Conservation (phyloP, 371 early-diverging fungal species). For the Phascolomyces articulosus region DNA sequence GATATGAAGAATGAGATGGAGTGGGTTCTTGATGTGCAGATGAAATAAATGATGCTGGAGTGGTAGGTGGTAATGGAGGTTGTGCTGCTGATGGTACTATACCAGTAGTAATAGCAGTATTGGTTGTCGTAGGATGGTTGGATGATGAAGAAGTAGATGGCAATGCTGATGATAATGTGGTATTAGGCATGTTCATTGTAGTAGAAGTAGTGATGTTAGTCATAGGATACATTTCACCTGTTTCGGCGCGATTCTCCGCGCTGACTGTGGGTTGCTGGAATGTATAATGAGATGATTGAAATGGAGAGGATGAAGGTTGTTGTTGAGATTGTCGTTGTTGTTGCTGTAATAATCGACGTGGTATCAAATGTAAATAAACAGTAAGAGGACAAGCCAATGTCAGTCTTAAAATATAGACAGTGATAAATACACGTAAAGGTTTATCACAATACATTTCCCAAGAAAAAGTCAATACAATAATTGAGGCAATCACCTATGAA, state of each 20-base stretch:
- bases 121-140: background rate
- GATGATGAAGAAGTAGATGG: conserved; percentile 13
- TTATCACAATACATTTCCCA: conserved; percentile 55
- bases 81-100: too few relatives aligned
- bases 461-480: conserved; percentile 41
- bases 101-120: conserved; percentile 7
- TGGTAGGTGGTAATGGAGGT: background rate
- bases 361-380: conserved; percentile 47
- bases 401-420: conserved; percentile 46
- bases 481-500: conserved; percentile 32
- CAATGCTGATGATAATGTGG: background rate
- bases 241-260: conserved; percentile 21
- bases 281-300: background rate
- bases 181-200: conserved; percentile 13
- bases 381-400: conserved; percentile 41
- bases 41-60: conserved; percentile 1
- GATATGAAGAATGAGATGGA: background rate
- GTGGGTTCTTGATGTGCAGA: background rate
- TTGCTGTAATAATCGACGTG: conserved; percentile 33
- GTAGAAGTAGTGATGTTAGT: background rate
- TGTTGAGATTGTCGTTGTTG: conserved; percentile 5
- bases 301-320: background rate
- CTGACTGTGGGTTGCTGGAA: background rate
- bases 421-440: conserved; percentile 45
- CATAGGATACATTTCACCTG: conserved; percentile 31